Evolutionary conservation across 805 yeast genomes (phyloP).

Genomic region (Nakazawaea molendinolei): DNA sequence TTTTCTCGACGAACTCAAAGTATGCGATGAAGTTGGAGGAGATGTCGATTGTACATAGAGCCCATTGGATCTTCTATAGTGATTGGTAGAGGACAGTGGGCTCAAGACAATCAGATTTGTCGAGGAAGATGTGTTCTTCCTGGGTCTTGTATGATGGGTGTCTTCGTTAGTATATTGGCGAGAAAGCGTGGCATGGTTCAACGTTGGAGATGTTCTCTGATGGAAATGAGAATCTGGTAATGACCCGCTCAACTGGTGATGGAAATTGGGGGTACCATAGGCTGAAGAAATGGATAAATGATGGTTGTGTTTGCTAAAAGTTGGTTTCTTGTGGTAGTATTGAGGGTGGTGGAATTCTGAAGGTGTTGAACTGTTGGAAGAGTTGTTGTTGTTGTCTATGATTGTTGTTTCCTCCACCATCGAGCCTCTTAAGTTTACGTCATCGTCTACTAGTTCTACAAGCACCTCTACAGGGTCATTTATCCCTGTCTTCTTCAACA

Average conservation of each 20-base stretch:
- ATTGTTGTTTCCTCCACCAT: too few species aligned
- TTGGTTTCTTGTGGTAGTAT: conserved; percentile 6
- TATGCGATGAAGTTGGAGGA: conserved; percentile 6
- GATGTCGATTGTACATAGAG: conserved; percentile 3
- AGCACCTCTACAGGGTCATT: conserved; percentile 47
- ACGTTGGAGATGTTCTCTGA: conserved; percentile 10
- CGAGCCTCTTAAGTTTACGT: conserved; percentile 26
- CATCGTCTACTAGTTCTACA: conserved; percentile 47
- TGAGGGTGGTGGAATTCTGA: conserved; percentile 13
- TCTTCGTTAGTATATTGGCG: conserved; percentile 6
- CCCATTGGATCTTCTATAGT: conserved; percentile 5
- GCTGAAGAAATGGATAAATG: conserved; percentile 8
- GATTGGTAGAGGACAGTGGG: neutral
- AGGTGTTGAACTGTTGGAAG: conserved; percentile 1
- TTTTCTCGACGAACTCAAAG: conserved; percentile 3
- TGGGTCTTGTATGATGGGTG: neutral
- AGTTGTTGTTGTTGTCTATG: conserved; percentile 14
- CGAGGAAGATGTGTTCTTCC: conserved; percentile 7
- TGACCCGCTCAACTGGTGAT: conserved; percentile 20
- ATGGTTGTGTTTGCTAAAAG: conserved; percentile 6
- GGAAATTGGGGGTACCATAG: conserved; percentile 18
- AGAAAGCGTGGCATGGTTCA: conserved; percentile 6
- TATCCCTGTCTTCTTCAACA: conserved; percentile 44
- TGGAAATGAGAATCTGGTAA: conserved; percentile 16
- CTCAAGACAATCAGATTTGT: too few species aligned